A percentile compares a stretch with the other conserved stretches of the same genome.
Conservation (phyloP, 2,329 filamentous ascomycete genomes). For the Dothideomycetes sp. region DNA sequence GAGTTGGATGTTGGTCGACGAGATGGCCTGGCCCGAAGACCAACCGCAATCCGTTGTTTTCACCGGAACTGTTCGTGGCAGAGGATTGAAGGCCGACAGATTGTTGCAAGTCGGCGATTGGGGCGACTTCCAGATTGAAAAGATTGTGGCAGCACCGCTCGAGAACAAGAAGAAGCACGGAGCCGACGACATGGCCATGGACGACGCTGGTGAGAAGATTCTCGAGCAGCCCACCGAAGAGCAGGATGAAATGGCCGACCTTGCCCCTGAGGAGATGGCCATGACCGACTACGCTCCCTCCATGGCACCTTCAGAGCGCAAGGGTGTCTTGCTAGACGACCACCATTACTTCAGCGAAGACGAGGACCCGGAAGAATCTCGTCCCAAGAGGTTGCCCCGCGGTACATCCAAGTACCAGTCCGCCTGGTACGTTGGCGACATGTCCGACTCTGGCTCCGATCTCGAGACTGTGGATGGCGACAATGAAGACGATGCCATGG, state of each 20-base stretch:
- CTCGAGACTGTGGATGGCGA: conserved; percentile 56
- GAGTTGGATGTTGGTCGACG: conserved; percentile 89
- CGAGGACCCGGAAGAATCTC: conserved; percentile 45
- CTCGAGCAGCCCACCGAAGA: conserved; percentile 68
- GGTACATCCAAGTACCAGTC: conserved; percentile 92
- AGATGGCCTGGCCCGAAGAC: conserved; percentile 60
- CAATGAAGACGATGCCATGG: conserved; percentile 46
- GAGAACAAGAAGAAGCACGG: conserved; percentile 42
- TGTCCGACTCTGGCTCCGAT: conserved; percentile 80
- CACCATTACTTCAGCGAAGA: conserved; percentile 98
- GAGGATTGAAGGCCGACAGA: conserved; percentile 78
- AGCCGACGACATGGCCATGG: conserved; percentile 59
- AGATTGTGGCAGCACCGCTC: conserved; percentile 70
- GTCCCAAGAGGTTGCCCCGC: conserved; percentile 69
- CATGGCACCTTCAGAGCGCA: conserved; percentile 45
- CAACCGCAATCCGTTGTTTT: conserved; percentile 37
- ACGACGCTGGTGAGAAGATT: conserved; percentile 50
- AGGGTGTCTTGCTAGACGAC: conserved; percentile 88
- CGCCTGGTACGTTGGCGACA: conserved; percentile 80
- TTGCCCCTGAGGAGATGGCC: conserved; percentile 76
- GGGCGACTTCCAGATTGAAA: conserved; percentile 87
- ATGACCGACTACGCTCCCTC: conserved; percentile 52
- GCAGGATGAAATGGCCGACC: conserved; percentile 69
- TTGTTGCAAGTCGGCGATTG: conserved; percentile 87
- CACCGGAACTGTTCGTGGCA: conserved; percentile 78